Base-by-base conservation (phyloP, 805 yeast species). In the Lipomyces yamanashiensis region DNA sequence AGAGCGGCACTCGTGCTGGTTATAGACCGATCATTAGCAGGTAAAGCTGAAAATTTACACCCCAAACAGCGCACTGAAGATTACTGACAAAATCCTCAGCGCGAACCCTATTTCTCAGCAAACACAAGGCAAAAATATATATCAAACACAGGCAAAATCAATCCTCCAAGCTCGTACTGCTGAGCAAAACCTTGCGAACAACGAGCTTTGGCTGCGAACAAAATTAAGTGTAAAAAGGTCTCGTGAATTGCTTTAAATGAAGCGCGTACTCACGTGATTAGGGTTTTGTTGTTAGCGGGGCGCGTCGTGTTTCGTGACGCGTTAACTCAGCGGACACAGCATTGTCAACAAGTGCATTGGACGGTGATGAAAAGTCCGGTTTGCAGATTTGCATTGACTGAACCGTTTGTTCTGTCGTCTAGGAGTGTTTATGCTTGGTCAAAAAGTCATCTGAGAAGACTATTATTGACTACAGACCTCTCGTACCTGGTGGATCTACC, bases 201-300 rank as follows among this genome's bases (percentile, higher is more conserved):
- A 5, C 28, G 28, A 28, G 28, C 28, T 28, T 28, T 28, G 28
- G 5, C 28, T 28, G 28, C 28, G 5, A 28, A 28, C 28, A 28
- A 28, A 28, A 28, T 28, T 28, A 5, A 28, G 28, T 28, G 28
- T 28, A 28, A 28, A 28, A 28, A 28, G 28, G 5, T 28, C 28
- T 28, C 28, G 5, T 28, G 28, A 28, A 28, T 28, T 5, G 28
- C 28, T 28, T 28, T 28, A 28, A 5, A 2, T 28, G 28, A 28
- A 28, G 28, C 59, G 52, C 40, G 28, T 56, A 41, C 8, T 33
- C 54, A 56, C 37, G 49, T 45, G 48, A 41, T 13, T 23, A 47
- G 13, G 41, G 15, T 28, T 41, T 15, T 15, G 7, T 13, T 10
- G 9, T 4, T 28, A 4, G 34, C 23, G 36, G 6, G 23, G 28